phyloP scores from a whole-genome alignment of 179 eudicot genomes.

The Beta corolliflora region DNA sequence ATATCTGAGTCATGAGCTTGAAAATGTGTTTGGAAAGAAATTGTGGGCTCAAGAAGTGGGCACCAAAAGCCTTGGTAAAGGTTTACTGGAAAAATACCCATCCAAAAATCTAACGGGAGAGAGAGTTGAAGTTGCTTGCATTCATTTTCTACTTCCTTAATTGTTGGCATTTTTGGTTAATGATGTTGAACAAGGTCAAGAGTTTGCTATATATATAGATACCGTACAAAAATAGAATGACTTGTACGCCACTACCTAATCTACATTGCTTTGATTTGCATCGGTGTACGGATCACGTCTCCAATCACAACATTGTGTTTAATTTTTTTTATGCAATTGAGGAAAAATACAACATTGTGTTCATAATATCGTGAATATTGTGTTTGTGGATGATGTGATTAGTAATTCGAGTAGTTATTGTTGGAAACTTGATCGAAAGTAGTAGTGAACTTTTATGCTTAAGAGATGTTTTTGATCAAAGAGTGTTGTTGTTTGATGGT shows the following conservation, averaged over 20 bases:
- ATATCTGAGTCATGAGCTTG: conserved; percentile 35
- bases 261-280: not conserved
- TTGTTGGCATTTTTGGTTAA: conserved; percentile 1
- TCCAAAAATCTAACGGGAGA: conserved; percentile 1
- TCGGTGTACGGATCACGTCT: no score
- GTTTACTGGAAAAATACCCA: conserved; percentile 3
- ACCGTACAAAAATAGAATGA: not conserved
- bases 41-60: conserved; percentile 23
- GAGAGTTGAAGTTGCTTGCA: conserved; percentile 5
- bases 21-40: conserved; percentile 31
- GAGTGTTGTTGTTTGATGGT: no score
- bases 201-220: no score
- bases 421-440: no score
- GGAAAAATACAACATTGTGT: no score
- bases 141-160: not conserved
- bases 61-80: conserved; percentile 16
- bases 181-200: not conserved
- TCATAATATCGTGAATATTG: no score
- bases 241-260: not conserved
- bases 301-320: no score
- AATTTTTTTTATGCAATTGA: no score
- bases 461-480: no score
- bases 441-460: no score
- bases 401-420: no score
- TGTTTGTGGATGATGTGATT: no score